Evolutionary conservation across 768 basidiomycete species (phyloP), one percentile per base, ranked within the genome.

Genomic region (Collybiopsis luxurians): DNA sequence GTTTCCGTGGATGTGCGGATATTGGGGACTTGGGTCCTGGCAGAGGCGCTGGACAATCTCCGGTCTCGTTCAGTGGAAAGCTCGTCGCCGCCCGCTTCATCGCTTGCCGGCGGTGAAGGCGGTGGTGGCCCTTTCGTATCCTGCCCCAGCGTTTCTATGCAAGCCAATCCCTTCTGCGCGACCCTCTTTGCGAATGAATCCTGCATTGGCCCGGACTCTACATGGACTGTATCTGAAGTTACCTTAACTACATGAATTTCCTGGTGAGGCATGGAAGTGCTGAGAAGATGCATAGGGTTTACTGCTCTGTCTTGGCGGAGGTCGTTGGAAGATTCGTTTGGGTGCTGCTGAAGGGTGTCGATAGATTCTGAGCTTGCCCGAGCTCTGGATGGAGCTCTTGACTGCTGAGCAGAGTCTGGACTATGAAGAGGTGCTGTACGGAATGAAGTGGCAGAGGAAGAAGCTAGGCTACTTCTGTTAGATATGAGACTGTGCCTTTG

Each of bases 161-260:
- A 58, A 34, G 70, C 72, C 67, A 56, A 69, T 67, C 54, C 69
- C 57, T 71, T 61, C 21, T 71, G 71, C 24, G 70, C 67, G 9
- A 74, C 62, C 63, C 69, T 71, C 59, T 71, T 71, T 24, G 74
- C 55, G 39, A 74, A 62, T 12, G 73, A 64, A 43, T 68, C 68
- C 7, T 72, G 64, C 51, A 68, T 63, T 43, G 69, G 65, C 53
- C 74, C 73, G 10, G 76, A 52, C 56, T 77, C 75, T 56, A 81
- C 63, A 57, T 75, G 66, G 55, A 82, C 73, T 12, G 65, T 64
- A 64, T 85, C 80, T 28, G 73, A 71, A 4, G 81, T 78, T 48
- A 85, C 78, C 63, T 79, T 80, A 54, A 84, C 68, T 51, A 85
- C 74, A 61, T 82, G 83, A 15, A 83, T 67, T 59, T 83, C 81